Conservation (phyloP, 352 stramenopile species). For the Blastocystis sp. region DNA sequence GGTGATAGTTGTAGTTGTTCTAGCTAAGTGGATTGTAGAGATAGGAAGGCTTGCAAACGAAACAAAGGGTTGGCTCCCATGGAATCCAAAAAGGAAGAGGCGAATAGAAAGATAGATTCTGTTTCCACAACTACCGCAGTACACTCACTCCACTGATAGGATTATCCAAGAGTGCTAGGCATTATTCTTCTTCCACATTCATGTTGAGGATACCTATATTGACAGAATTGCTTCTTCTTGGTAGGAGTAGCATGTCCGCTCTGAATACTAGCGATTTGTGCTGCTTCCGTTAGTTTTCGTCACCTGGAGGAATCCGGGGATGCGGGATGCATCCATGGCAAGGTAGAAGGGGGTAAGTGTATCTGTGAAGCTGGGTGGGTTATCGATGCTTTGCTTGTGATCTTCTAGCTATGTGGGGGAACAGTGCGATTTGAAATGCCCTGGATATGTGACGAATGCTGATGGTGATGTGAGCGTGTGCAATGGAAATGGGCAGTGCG, state of each 20-base stretch:
- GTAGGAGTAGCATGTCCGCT: background rate
- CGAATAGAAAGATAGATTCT: too few relatives aligned
- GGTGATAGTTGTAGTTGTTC: too few relatives aligned
- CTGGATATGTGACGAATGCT: background rate
- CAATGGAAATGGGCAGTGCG: constrained; percentile 20
- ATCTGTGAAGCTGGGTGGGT: constrained; percentile 7
- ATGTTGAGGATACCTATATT: too few relatives aligned
- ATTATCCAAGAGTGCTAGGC: too few relatives aligned
- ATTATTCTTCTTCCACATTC: too few relatives aligned
- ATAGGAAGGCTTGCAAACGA: too few relatives aligned
- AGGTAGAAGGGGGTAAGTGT: constrained; percentile 9
- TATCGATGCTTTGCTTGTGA: background rate
- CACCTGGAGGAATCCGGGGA: constrained; percentile 17
- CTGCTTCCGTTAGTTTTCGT: background rate
- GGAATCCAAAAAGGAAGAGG: too few relatives aligned
- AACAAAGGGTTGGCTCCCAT: too few relatives aligned
- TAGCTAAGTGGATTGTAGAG: too few relatives aligned
- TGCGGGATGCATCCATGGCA: background rate
- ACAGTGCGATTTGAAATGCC: constrained; percentile 1
- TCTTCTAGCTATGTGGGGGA: constrained; percentile 16
- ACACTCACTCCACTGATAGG: too few relatives aligned
- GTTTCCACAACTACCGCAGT: too few relatives aligned
- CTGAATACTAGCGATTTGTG: background rate
- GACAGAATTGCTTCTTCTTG: too few relatives aligned
- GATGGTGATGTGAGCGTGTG: background rate